Evolutionary conservation across 306 rosid species (phyloP), one percentile per base, ranked within the genome.

Genomic region (Quercus glauca): DNA sequence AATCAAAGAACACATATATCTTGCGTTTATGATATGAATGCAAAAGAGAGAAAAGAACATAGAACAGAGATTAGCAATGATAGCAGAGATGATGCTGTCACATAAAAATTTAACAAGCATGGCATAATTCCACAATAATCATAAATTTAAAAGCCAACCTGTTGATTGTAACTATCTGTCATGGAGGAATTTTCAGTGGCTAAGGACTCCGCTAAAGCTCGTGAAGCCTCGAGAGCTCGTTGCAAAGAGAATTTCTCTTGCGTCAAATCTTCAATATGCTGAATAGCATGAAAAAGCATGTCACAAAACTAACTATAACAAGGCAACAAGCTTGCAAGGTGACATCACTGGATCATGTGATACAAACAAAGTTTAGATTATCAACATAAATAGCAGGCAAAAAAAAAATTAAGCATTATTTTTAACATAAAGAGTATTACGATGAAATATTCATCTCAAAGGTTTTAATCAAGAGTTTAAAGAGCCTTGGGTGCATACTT

Each of bases 191-290:
- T 96, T 87, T 96, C 99, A 82, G 98, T 65, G 76, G 97, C 99
- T 78, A 96, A 85, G 31, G 98, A 93, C 87, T 93, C 98, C 2
- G 97, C 91, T 71, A 96, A 83, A 63, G 83, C 76, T 85, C 81
- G 91, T 33, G 98, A 89, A 84, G 97, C 91, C 55, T 93, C 98
- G 45, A 96, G 89, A 83, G 89, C 96, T 41, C 94, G 91, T 90
- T 96, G 98, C 80, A 93, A 73, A 56, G 99, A 91, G 81, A 93
- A 96, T 19, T 96, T 96, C 70, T 96, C 98, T 81, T 90, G 94
- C 0, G 99, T 96, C 85, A 96, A 80, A 87, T 96, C 99, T 87
- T 96, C 99, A 86, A 93, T 96, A 86, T 96, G 94, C 99, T 96
- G 92, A 84, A 81, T 55, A 52, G 76, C 52, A 68, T 71, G 55